Percentiles rank a stretch among this genome's conserved stretches.
Conservation (phyloP, 75 land plant species). For the Sequoia sempervirens region DNA sequence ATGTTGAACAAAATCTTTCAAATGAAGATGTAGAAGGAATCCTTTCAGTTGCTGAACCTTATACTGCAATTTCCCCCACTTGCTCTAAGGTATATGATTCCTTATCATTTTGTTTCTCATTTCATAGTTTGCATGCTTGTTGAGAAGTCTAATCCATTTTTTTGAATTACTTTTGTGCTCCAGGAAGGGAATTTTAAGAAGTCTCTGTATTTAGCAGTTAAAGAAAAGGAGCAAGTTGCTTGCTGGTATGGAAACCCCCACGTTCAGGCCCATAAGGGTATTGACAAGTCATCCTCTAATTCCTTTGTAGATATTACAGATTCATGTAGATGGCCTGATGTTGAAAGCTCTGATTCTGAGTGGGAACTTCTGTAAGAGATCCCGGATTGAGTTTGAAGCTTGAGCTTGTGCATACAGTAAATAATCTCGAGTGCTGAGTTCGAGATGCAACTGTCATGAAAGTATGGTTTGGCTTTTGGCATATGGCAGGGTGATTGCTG, state of each 20-base stretch:
- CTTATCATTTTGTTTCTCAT: background rate
- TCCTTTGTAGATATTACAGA: background rate
- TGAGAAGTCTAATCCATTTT: background rate
- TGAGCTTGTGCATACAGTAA: background rate
- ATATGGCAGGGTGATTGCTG: background rate
- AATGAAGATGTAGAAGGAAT: background rate
- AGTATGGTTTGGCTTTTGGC: background rate
- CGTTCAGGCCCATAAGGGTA: background rate
- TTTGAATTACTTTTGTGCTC: background rate
- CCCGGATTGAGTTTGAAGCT: background rate
- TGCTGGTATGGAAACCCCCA: background rate
- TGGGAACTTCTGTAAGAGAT: conserved; percentile 8
- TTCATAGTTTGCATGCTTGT: background rate
- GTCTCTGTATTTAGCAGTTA: background rate
- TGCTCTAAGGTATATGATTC: background rate
- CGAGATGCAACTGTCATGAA: background rate
- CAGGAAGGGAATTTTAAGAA: background rate
- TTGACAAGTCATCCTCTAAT: background rate
- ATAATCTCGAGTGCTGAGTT: background rate
- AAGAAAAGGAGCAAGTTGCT: conserved; percentile 4
- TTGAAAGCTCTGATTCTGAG: conserved; percentile 6
- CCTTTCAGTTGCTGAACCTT: background rate
- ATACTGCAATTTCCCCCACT: background rate
- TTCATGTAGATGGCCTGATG: background rate
- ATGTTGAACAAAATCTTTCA: background rate